These are phyloP conservation scores for Podaxis sp. DNA, from an alignment of 768 basidiomycete species.

Conservation along the genomic window DNA sequence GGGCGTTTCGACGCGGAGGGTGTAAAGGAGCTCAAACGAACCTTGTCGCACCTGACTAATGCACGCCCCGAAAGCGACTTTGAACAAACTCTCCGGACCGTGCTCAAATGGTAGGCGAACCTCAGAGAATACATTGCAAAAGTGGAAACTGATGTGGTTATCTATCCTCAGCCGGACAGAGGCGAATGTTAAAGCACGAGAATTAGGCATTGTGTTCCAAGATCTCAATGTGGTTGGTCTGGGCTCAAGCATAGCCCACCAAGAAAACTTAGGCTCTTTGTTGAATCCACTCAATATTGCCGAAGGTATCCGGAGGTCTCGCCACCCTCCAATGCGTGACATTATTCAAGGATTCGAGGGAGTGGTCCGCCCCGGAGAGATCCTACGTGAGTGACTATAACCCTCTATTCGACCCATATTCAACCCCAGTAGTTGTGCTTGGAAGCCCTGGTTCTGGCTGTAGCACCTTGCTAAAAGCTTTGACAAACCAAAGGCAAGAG, in stretches of 20 bases:
- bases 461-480: conserved; percentile 76
- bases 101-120: no score
- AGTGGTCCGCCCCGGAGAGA: conserved; percentile 66
- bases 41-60: no score
- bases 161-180: background rate
- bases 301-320: conserved; percentile 40
- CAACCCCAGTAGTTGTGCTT: conserved; percentile 63
- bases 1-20: no score
- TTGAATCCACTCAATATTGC: conserved; percentile 44
- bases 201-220: conserved; percentile 51
- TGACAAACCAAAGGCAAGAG: conserved; percentile 73
- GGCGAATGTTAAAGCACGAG: conserved; percentile 29
- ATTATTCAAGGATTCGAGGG: conserved; percentile 69
- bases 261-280: conserved; percentile 52
- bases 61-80: no score
- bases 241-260: conserved; percentile 41
- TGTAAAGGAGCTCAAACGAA: no score
- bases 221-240: conserved; percentile 54
- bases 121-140: no score
- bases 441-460: conserved; percentile 87
- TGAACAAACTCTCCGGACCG: no score
- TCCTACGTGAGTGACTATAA: conserved; percentile 69
- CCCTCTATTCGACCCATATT: background rate
- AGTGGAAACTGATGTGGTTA: no score
- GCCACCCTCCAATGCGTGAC: conserved; percentile 63